Conservation (phyloP, 2,329 filamentous ascomycete species). For the Diplocarpon rosae region DNA sequence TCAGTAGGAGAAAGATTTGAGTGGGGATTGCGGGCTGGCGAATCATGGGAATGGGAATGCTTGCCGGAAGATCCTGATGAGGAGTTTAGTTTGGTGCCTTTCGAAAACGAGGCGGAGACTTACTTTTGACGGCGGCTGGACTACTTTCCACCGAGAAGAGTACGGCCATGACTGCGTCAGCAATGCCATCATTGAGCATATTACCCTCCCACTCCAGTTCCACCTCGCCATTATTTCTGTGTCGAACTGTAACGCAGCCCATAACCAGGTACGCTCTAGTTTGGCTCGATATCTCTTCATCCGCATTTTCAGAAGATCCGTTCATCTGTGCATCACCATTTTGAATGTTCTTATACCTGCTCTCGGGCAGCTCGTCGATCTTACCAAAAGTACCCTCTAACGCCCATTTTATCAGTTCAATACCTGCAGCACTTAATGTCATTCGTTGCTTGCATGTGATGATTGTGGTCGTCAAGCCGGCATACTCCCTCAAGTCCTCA, state of each 20-base stretch:
- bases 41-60: slow-evolving; percentile 40
- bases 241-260: slow-evolving; percentile 79
- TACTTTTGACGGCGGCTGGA: slow-evolving; percentile 87
- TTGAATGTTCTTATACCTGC: slow-evolving; percentile 31
- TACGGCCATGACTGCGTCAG: slow-evolving; percentile 92
- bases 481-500: slow-evolving; percentile 90
- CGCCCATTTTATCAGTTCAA: slow-evolving; percentile 88
- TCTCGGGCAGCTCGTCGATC: slow-evolving; percentile 51
- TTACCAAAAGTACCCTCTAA: slow-evolving; percentile 88
- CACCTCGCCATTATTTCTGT: slow-evolving; percentile 65
- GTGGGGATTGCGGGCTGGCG: slow-evolving; percentile 57
- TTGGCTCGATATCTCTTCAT: slow-evolving; percentile 50
- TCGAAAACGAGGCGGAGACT: slow-evolving; percentile 24
- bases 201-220: slow-evolving; percentile 97
- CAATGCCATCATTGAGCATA: slow-evolving; percentile 92
- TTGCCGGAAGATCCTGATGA: slow-evolving; percentile 47
- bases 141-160: slow-evolving; percentile 87
- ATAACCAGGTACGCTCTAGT: slow-evolving; percentile 61
- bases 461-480: slow-evolving; percentile 89
- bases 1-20: slow-evolving; percentile 60
- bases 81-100: slow-evolving; percentile 10
- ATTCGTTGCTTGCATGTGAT: slow-evolving; percentile 88
- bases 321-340: slow-evolving; percentile 29
- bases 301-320: slow-evolving; percentile 40
- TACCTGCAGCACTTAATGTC: slow-evolving; percentile 74